A percentile compares a stretch with the other conserved stretches of the same genome.
phyloP scores from a whole-genome alignment of 2,329 filamentous ascomycete species.

The Aspergillus sp. region DNA sequence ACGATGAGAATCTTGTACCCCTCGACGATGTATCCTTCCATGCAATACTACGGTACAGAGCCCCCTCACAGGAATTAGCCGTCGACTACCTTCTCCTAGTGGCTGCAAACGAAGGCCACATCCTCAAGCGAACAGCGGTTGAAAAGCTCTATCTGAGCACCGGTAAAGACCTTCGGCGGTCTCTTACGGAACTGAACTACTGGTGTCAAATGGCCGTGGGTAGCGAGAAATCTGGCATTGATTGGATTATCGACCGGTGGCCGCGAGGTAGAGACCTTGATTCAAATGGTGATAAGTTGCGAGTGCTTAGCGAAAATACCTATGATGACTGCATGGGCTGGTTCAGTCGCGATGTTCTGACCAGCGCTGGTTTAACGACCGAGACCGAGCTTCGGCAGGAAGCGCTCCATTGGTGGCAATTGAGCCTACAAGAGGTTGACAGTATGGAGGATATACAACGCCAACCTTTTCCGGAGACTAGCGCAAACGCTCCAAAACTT shows the following conservation, averaged over 20 bases:
- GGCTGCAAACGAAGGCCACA: conserved; percentile 86
- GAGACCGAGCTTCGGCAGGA: conserved; percentile 67
- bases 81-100: conserved; percentile 79
- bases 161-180: conserved; percentile 71
- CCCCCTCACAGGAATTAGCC: conserved; percentile 66
- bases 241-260: conserved; percentile 84
- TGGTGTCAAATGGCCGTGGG: conserved; percentile 98
- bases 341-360: conserved; percentile 62
- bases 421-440: conserved; percentile 63
- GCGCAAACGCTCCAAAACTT: conserved; percentile 14
- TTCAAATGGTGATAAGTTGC: conserved; percentile 64
- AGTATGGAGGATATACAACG: conserved; percentile 33
- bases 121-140: conserved; percentile 67
- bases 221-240: conserved; percentile 80
- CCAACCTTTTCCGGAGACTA: conserved; percentile 2
- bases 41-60: conserved; percentile 75
- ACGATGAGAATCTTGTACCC: conserved; percentile 81
- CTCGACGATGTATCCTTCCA: conserved; percentile 73
- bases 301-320: conserved; percentile 78
- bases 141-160: conserved; percentile 69
- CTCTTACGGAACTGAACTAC: conserved; percentile 82
- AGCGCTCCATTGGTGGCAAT: conserved; percentile 65
- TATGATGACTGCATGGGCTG: conserved; percentile 77
- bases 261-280: conserved; percentile 70
- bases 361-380: conserved; percentile 42